These are phyloP conservation scores for Datura wrightii DNA, from an alignment of 257 asterid species.

Conservation along the genomic window DNA sequence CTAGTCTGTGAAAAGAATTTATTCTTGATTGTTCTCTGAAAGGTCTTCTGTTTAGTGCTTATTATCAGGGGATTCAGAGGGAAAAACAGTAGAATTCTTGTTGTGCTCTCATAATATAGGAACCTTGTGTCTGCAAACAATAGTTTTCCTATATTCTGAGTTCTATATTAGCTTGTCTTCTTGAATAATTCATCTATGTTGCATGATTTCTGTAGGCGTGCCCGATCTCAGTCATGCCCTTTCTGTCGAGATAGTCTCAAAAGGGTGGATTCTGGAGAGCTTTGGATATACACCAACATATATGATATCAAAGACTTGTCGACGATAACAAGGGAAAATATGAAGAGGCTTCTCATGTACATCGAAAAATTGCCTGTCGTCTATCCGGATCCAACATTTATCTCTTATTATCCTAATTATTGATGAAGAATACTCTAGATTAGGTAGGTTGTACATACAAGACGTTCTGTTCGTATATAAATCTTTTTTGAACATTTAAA, in stretches of 20 bases:
- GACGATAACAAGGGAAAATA: slow-evolving; percentile 59
- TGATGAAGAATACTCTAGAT: slow-evolving; percentile 38
- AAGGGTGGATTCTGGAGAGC: slow-evolving; percentile 73
- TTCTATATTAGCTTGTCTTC: not conserved
- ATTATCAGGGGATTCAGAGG: not conserved
- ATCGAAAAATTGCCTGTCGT: slow-evolving; percentile 64
- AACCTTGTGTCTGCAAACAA: not conserved
- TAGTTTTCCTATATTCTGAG: not conserved
- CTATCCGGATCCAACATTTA: slow-evolving; percentile 54
- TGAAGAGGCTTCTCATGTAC: slow-evolving; percentile 66
- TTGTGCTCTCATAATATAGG: not conserved
- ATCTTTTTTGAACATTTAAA: not conserved
- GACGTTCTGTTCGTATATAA: not conserved
- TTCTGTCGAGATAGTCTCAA: slow-evolving; percentile 82
- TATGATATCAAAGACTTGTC: slow-evolving; percentile 63
- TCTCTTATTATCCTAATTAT: slow-evolving; percentile 58
- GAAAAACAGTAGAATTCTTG: not conserved
- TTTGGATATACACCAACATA: slow-evolving; percentile 79
- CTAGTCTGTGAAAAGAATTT: not conserved
- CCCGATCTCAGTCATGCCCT: slow-evolving; percentile 85
- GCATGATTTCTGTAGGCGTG: slow-evolving; percentile 53
- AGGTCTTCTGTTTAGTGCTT: not conserved
- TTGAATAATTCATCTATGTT: not conserved
- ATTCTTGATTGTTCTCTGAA: not conserved
- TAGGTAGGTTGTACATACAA: slow-evolving; percentile 18